phyloP scores from a whole-genome alignment of 768 basidiomycete genomes.

The Boletus coccyginus region DNA sequence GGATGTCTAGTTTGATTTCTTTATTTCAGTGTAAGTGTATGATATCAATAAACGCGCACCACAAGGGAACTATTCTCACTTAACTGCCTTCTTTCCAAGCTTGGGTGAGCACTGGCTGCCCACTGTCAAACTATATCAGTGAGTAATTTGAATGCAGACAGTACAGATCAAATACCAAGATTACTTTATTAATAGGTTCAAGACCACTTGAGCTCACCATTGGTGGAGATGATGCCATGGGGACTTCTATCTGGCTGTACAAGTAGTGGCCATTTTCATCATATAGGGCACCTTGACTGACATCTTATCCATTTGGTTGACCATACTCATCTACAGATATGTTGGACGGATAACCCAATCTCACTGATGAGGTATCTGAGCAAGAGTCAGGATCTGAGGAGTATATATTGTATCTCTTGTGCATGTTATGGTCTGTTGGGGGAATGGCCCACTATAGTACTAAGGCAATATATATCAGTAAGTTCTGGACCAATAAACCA shows the following conservation, averaged over 20 bases:
- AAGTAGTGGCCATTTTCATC: neutral
- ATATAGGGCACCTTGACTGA: neutral
- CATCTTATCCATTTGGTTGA: neutral
- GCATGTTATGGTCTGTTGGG: neutral
- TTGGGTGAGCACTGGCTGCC: neutral
- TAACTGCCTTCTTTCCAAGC: neutral
- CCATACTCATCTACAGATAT: neutral
- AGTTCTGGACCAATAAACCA: too few species aligned
- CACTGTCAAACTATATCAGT: too few species aligned
- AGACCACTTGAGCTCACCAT: too few species aligned
- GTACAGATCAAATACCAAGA: neutral
- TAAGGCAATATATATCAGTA: too few species aligned
- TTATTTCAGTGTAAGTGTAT: too few species aligned
- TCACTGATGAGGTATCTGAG: too few species aligned
- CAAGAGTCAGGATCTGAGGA: neutral
- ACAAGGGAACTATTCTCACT: too few species aligned
- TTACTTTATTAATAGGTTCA: too few species aligned
- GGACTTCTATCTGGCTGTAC: neutral
- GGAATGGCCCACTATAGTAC: too few species aligned
- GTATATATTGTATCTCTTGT: neutral
- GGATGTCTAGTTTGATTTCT: too few species aligned
- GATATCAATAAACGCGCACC: too few species aligned
- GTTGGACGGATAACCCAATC: too few species aligned
- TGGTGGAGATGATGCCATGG: neutral
- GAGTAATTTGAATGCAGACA: neutral